Evolutionary conservation across 2,329 filamentous ascomycete species (phyloP).

Genomic region (Verticillium isaacii): DNA sequence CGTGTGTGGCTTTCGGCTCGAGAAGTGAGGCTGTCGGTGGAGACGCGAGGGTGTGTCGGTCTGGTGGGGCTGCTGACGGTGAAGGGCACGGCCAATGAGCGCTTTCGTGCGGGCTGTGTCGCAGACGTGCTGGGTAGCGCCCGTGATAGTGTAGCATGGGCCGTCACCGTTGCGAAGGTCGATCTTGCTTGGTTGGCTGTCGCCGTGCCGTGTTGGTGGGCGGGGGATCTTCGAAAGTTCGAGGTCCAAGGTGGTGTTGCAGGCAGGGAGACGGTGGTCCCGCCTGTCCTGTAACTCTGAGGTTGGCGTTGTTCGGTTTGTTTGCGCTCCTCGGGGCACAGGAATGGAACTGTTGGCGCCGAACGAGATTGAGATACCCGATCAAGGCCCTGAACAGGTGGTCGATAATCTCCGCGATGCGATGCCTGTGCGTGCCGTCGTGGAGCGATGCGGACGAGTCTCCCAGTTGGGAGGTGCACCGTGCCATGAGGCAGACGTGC

Average conservation of each 20-base stretch:
- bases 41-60: conserved; percentile 1
- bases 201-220: background rate
- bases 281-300: background rate
- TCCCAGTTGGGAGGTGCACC: background rate
- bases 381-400: background rate
- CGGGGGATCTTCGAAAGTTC: background rate
- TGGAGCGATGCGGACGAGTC: background rate
- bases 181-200: background rate
- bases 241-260: background rate
- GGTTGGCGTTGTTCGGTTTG: background rate
- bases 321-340: background rate
- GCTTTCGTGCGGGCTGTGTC: conserved; percentile 8
- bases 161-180: background rate
- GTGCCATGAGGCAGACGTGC: background rate
- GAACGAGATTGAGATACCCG: background rate
- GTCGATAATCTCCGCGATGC: background rate
- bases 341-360: background rate
- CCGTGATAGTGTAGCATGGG: conserved; percentile 9
- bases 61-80: background rate
- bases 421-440: background rate
- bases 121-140: conserved; percentile 3
- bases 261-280: background rate
- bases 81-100: conserved; percentile 9
- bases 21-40: conserved; percentile 28
- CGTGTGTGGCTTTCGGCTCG: conserved; percentile 7